These are phyloP conservation scores for Debaryomyces nepalensis DNA, from an alignment of 1,139 yeast genomes.

Conservation along the genomic window DNA sequence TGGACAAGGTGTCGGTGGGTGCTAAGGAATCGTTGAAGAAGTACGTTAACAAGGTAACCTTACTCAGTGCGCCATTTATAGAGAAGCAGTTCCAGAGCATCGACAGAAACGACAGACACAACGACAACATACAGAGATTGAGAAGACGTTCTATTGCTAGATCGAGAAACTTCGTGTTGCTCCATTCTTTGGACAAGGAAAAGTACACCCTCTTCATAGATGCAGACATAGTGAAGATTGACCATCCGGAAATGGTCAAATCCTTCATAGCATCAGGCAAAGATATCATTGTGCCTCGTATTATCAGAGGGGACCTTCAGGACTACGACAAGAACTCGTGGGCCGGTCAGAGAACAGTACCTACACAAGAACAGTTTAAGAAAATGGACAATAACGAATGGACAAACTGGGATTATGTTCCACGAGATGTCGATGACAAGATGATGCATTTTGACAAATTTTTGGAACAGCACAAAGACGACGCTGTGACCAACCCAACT, in stretches of 20 bases:
- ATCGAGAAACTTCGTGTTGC: constrained; percentile 40
- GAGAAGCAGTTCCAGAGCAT: constrained; percentile 28
- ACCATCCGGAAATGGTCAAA: constrained; percentile 32
- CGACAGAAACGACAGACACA: constrained; percentile 33
- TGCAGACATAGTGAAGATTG: constrained; percentile 42
- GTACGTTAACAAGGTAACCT: constrained; percentile 27
- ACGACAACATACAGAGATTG: constrained; percentile 34
- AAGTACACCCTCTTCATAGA: constrained; percentile 49
- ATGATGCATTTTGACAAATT: constrained; percentile 39
- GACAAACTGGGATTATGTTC: constrained; percentile 43
- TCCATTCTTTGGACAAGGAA: constrained; percentile 33
- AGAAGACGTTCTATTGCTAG: constrained; percentile 42
- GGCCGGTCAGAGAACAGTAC: constrained; percentile 48
- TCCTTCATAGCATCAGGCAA: constrained; percentile 35
- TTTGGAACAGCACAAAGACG: constrained; percentile 20
- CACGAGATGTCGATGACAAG: constrained; percentile 35
- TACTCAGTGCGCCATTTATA: constrained; percentile 39
- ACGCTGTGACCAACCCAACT: constrained; percentile 21
- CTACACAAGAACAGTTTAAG: constrained; percentile 36
- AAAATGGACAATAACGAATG: constrained; percentile 37
- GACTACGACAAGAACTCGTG: constrained; percentile 53
- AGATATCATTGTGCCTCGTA: constrained; percentile 50
- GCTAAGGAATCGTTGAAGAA: constrained; percentile 6
- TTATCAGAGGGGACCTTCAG: constrained; percentile 28
- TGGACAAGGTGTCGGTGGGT: not conserved